Evolutionary conservation across 208 protist species (phyloP), one percentile per base, ranked within the genome.

Genomic region (Leishmania major): DNA sequence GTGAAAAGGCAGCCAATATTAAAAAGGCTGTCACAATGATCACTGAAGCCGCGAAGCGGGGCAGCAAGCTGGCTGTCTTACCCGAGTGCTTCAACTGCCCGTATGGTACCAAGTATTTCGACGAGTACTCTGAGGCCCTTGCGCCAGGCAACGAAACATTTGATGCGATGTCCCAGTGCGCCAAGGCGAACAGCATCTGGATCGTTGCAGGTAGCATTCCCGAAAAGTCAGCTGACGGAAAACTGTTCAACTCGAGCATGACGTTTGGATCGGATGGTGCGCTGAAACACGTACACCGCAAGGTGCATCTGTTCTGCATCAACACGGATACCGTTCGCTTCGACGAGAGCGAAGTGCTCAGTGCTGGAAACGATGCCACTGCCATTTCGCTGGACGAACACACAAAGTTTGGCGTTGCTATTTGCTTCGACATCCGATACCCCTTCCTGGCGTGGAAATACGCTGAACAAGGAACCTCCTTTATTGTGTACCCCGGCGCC

Each of bases 371-470:
- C 60, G 87, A 86, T 6, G 92, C 90, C 37, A 70, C 77, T 11
- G 85, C 86, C 17, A 79, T 97, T 11, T 55, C 74, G 1, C 87
- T 97, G 81, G 71, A 79, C 40, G 83, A 93, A 10, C 72, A 83
- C 69, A 72, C 90, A 5, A 95, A 98, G 49, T 92, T 99, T 75
- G 99, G 99, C 55, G 82, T 99, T 35, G 98, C 93, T 35, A 99
- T 99, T 75, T 99, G 99, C 87, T 99, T 99, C 90, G 99, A 99
- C 82, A 98, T 99, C 49, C 92, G 99, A 43, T 99, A 99, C 82
- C 96, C 98, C 13, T 96, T 99, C 57, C 83, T 99, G 28, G 93
- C 97, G 11, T 92, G 85, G 78, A 90, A 94, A 31, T 90, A 94
- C 69, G 85, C 90, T 15, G 81, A 82, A 1, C 81, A 93, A 75